A percentile compares a stretch with the other conserved stretches of the same genome.
phyloP scores from a whole-genome alignment of 2,329 filamentous ascomycete genomes.

The Xylaria sp. region DNA sequence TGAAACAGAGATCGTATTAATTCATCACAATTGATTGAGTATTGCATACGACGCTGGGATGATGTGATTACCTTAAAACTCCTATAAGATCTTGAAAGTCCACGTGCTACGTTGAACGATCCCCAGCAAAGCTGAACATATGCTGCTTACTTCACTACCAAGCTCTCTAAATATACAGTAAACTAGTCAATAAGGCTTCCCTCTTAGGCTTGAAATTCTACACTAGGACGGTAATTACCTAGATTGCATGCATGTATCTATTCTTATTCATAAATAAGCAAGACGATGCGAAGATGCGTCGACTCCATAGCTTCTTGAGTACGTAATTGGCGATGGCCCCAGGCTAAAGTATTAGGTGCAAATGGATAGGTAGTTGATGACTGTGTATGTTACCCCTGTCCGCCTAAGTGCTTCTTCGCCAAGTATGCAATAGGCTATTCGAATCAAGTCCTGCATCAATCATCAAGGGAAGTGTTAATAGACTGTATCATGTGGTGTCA shows the following conservation, averaged over 20 bases:
- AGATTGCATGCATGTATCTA: constrained; percentile 21
- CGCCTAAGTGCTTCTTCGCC: background rate
- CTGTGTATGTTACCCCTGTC: background rate
- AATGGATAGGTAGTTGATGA: background rate
- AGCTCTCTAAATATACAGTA: background rate
- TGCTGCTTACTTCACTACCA: background rate
- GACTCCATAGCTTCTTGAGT: background rate
- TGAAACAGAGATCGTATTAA: constrained; percentile 26
- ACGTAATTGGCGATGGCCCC: background rate
- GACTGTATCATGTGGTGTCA: constrained; percentile 1
- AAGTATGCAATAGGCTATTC: constrained; percentile 11
- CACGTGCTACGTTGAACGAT: too few species aligned
- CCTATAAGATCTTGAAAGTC: background rate
- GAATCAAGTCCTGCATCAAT: background rate
- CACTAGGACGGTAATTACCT: too few species aligned
- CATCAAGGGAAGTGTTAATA: background rate
- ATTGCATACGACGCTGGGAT: background rate
- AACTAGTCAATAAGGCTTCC: background rate
- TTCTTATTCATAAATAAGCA: constrained; percentile 11
- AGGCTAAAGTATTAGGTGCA: background rate
- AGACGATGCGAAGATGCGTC: background rate
- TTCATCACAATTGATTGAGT: background rate
- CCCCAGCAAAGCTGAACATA: too few species aligned
- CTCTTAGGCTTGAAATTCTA: too few species aligned
- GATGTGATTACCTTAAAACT: background rate